Evolutionary conservation across 495 filamentous ascomycete species (phyloP).

Genomic region (Melanomma pulvis-pyrius): DNA sequence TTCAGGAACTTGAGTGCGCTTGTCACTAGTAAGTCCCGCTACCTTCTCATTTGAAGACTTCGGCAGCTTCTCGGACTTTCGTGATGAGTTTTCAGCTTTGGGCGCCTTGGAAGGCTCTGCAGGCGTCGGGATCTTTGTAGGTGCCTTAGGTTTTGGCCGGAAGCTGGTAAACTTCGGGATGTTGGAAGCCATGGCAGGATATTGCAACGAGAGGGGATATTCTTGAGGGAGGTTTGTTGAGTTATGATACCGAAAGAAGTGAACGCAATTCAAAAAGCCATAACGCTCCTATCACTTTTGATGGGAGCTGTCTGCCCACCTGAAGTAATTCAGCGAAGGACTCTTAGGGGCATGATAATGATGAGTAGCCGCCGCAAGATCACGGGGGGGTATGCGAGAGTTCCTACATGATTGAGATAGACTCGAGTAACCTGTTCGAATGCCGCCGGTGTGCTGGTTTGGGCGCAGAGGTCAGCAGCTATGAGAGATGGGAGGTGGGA

Average conservation of each 20-base stretch:
- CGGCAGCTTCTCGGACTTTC: background rate
- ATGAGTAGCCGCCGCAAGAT: background rate
- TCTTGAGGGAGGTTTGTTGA: background rate
- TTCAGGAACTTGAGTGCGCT: background rate
- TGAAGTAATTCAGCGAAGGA: too few relatives aligned
- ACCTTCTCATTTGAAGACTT: background rate
- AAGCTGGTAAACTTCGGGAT: conserved; percentile 45
- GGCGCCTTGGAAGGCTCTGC: background rate
- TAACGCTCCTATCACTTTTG: too few relatives aligned
- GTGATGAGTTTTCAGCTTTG: background rate
- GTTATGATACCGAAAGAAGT: background rate
- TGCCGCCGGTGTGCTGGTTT: background rate
- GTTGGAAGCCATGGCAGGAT: conserved; percentile 8
- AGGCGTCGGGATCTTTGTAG: background rate
- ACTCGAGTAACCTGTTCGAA: background rate
- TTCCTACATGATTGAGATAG: background rate
- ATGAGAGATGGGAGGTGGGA: background rate
- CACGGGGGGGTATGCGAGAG: background rate
- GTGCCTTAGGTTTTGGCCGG: conserved; percentile 33
- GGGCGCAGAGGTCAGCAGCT: too few relatives aligned
- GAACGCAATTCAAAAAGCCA: background rate
- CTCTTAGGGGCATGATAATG: too few relatives aligned
- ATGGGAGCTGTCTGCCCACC: too few relatives aligned
- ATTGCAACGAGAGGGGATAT: background rate
- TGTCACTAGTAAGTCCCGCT: background rate